Evolutionary conservation across 495 filamentous ascomycete genomes (phyloP).

Genomic region (Penicillium ochrochloron): DNA sequence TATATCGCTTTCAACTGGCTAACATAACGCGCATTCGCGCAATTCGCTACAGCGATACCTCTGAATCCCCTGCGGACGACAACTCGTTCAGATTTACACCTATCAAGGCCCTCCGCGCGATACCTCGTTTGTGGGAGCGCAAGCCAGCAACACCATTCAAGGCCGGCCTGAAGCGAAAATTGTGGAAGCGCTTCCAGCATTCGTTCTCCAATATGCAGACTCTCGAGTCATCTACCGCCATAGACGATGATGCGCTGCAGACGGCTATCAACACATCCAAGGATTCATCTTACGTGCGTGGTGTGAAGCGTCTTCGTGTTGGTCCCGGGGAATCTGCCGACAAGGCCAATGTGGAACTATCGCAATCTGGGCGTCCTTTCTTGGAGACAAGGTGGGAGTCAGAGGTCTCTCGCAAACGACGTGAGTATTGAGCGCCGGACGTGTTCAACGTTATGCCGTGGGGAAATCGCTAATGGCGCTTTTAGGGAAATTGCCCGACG

Average conservation of each 20-base stretch:
- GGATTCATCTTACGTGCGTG: conserved; percentile 39
- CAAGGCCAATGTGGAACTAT: conserved; percentile 6
- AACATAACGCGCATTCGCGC: conserved; percentile 19
- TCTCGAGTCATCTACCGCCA: conserved; percentile 35
- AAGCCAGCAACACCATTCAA: conserved; percentile 59
- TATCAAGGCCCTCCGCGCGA: conserved; percentile 38
- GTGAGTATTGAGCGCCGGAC: conserved; percentile 34
- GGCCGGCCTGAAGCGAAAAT: conserved; percentile 47
- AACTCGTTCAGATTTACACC: conserved; percentile 45
- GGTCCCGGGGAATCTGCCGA: conserved; percentile 22
- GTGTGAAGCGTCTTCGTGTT: conserved; percentile 53
- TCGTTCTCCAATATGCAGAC: conserved; percentile 48
- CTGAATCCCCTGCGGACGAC: conserved; percentile 22
- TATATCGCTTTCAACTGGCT: conserved; percentile 10
- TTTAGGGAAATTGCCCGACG: conserved; percentile 47
- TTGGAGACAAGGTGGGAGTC: conserved; percentile 48
- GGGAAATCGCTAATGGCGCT: conserved; percentile 1
- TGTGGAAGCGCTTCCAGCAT: conserved; percentile 56
- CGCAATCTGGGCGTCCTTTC: conserved; percentile 40
- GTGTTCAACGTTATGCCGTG: not conserved
- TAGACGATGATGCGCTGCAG: conserved; percentile 33
- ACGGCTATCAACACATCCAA: conserved; percentile 41
- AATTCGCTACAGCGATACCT: conserved; percentile 17
- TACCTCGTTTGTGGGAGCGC: conserved; percentile 56
- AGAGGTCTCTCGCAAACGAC: conserved; percentile 40